Base-by-base conservation (phyloP, 192 early-diverging fungal genomes). In the Podila epigama region DNA sequence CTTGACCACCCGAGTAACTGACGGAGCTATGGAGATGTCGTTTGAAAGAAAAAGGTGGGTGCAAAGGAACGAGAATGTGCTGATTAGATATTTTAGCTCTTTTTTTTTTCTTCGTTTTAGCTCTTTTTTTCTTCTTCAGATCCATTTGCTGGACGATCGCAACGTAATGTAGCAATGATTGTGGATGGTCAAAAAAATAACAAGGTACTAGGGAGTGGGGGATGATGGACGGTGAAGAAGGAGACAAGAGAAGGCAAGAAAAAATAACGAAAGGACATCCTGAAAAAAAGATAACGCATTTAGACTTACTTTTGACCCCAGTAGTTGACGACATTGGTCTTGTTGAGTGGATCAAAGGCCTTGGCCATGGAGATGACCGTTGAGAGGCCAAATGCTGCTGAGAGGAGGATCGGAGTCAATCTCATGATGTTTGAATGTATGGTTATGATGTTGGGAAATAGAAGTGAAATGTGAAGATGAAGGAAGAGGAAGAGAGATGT, bases 251-350 rank as follows among this genome's bases (percentile, higher is more conserved):
- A 15, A 32, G 5, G 40, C 1, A 12, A 28, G 34, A 9, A 13
- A 13, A 58, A 34, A 18, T 3, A 25, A 36, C 32, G 32, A 33
- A 12, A 2, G 10, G 29, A 2, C 6, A 13, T 0, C n/a, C n/a
- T n/a, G n/a, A n/a, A n/a, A n/a, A n/a, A n/a, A n/a, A n/a, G n/a
- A n/a, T n/a, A n/a, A n/a, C n/a, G n/a, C n/a, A n/a, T n/a, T n/a
- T n/a, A n/a, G n/a, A 58, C 54, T 34, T 62, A 67, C 71, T 66
- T 60, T 75, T 75, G 71, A 22, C 71, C 71, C 71, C 71, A 75
- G 42, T 75, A 75, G 27, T 66, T 67, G 52, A 75, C 71, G 25
- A 75, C 64, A 9, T 75, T 75, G 40, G 51, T 25, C 51, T 40
- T 61, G 52, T 52, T 57, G 51, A 37, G 50, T 2, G 71, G 52